phyloP scores from a whole-genome alignment of 805 yeast species.

The Yarrowia sp. region DNA sequence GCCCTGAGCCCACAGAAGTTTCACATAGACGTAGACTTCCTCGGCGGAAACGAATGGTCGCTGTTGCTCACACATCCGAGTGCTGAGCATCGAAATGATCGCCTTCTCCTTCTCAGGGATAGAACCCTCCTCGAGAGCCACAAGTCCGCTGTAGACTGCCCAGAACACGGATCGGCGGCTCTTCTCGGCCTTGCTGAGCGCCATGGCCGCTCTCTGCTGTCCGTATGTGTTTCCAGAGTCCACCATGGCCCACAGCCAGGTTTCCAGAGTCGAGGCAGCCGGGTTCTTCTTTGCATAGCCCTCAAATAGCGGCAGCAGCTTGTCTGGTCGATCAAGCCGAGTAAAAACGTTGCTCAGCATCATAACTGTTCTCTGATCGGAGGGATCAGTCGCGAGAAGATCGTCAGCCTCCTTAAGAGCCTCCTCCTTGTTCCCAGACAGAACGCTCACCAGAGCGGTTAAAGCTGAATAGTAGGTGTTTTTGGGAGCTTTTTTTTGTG shows the following conservation, averaged over 20 bases:
- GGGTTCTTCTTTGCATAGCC: constrained; percentile 24
- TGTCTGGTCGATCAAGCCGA: background rate
- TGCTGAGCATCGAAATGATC: constrained; percentile 5
- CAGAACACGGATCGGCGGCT: constrained; percentile 32
- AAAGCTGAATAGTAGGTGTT: constrained; percentile 53
- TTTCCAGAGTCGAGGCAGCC: constrained; percentile 30
- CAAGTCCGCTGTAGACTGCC: constrained; percentile 43
- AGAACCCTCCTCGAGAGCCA: background rate
- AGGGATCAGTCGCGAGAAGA: constrained; percentile 6
- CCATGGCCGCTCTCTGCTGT: constrained; percentile 52
- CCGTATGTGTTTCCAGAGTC: constrained; percentile 49
- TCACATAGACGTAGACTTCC: constrained; percentile 60
- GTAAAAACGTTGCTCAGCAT: constrained; percentile 16
- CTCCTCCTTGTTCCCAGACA: constrained; percentile 29
- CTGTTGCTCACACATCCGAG: constrained; percentile 52
- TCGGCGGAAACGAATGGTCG: constrained; percentile 58
- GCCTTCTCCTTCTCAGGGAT: constrained; percentile 9
- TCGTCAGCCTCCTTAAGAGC: constrained; percentile 29
- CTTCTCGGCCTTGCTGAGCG: constrained; percentile 31
- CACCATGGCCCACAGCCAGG: constrained; percentile 58
- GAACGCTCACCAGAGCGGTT: constrained; percentile 32
- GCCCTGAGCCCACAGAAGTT: constrained; percentile 45
- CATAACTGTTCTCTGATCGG: constrained; percentile 14
- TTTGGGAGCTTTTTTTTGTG: constrained; percentile 56
- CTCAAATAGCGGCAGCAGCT: constrained; percentile 8